Evolutionary conservation across 495 filamentous ascomycete genomes (phyloP).

Genomic region (Aspergillus avenaceus): DNA sequence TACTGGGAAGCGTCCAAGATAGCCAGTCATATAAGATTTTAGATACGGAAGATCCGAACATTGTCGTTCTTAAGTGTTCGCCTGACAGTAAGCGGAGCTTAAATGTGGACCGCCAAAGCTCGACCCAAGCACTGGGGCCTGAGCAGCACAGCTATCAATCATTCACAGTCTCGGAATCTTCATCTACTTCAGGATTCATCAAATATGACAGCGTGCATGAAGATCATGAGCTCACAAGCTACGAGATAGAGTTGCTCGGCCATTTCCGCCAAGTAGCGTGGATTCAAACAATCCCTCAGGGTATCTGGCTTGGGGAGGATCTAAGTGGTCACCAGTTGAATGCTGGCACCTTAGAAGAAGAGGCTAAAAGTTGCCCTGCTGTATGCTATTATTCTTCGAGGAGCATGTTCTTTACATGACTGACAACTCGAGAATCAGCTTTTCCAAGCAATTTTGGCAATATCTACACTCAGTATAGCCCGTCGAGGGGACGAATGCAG

Average conservation of each 20-base stretch:
- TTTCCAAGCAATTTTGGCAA: slow-evolving; percentile 57
- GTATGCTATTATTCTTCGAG: slow-evolving; percentile 32
- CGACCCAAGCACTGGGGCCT: slow-evolving; percentile 33
- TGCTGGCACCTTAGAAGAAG: slow-evolving; percentile 45
- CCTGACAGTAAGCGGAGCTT: slow-evolving; percentile 40
- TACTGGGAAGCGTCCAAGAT: slow-evolving; percentile 12
- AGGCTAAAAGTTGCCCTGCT: slow-evolving; percentile 47
- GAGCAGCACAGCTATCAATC: slow-evolving; percentile 13
- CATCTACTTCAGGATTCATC: slow-evolving; percentile 6
- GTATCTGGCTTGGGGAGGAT: background rate
- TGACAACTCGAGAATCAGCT: slow-evolving; percentile 33
- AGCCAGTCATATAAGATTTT: slow-evolving; percentile 21
- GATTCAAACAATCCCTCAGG: slow-evolving; percentile 30
- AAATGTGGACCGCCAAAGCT: slow-evolving; percentile 21
- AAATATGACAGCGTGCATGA: slow-evolving; percentile 6
- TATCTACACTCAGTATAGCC: slow-evolving; percentile 53
- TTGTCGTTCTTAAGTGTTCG: slow-evolving; percentile 45
- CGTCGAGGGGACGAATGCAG: slow-evolving; percentile 41
- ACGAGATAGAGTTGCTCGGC: slow-evolving; percentile 33
- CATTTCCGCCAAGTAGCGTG: slow-evolving; percentile 45
- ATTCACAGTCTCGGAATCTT: slow-evolving; percentile 7
- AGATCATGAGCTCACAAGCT: slow-evolving; percentile 19
- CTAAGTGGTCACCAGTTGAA: slow-evolving; percentile 21
- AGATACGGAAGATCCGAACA: slow-evolving; percentile 34
- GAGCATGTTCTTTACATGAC: slow-evolving; percentile 4